A percentile compares a stretch with the other conserved stretches of the same genome.
Conservation (phyloP, 495 filamentous ascomycete species). For the Podospora pseudopauciseta region DNA sequence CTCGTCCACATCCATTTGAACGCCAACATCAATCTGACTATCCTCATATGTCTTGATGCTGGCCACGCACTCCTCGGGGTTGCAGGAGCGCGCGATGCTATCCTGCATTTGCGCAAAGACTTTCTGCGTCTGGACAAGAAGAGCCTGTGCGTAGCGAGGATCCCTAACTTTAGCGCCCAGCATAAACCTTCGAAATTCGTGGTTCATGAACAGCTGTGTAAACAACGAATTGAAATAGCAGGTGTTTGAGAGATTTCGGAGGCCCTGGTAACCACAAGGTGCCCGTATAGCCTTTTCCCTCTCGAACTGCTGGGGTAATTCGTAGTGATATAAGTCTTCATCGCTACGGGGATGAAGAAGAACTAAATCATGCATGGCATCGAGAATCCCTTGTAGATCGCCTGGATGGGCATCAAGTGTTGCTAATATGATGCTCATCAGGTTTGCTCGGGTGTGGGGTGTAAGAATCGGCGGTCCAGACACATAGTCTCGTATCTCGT, state of each 20-base stretch:
- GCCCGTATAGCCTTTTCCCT: conserved; percentile 66
- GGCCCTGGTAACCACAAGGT: conserved; percentile 71
- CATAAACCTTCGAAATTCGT: conserved; percentile 82
- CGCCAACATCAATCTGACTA: conserved; percentile 74
- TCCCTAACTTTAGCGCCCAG: conserved; percentile 57
- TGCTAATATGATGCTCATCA: conserved; percentile 60
- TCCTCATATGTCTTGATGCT: conserved; percentile 82
- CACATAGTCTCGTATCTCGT: conserved; percentile 35
- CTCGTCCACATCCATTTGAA: conserved; percentile 98
- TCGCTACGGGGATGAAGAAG: conserved; percentile 35
- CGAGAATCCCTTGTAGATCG: conserved; percentile 50
- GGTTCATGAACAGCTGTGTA: conserved; percentile 96
- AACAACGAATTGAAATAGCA: conserved; percentile 97
- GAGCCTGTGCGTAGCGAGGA: conserved; percentile 52
- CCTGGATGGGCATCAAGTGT: conserved; percentile 54
- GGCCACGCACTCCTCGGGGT: conserved; percentile 67
- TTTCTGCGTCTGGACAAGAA: conserved; percentile 73
- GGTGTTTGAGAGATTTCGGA: conserved; percentile 89
- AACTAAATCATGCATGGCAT: conserved; percentile 50
- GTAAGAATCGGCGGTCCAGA: conserved; percentile 43
- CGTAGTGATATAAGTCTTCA: conserved; percentile 47
- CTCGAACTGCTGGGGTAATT: conserved; percentile 58
- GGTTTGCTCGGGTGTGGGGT: conserved; percentile 55
- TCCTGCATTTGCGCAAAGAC: conserved; percentile 87
- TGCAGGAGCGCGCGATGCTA: conserved; percentile 64